Evolutionary conservation across 2,329 filamentous ascomycete genomes (phyloP).

Genomic region (Diaporthe vaccinii): DNA sequence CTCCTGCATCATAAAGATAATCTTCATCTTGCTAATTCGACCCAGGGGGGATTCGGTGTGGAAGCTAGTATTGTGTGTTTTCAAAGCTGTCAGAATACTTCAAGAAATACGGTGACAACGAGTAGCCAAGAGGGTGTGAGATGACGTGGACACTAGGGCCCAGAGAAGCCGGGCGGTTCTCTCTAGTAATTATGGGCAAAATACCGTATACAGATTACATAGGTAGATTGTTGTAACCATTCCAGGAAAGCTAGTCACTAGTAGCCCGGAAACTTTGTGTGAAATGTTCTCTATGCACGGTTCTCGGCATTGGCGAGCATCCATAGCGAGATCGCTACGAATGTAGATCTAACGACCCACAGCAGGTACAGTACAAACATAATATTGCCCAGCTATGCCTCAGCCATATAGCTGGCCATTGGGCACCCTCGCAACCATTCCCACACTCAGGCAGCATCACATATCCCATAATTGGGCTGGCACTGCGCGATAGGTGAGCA

Average conservation of each 20-base stretch:
- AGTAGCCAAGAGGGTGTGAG: not conserved
- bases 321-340: not conserved
- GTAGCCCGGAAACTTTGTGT: not conserved
- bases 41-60: not conserved
- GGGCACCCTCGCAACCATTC: no score
- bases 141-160: not conserved
- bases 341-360: not conserved
- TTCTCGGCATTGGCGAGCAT: not conserved
- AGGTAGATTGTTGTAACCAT: not conserved
- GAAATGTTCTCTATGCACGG: not conserved
- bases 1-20: not conserved
- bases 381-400: not conserved
- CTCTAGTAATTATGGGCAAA: not conserved
- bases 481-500: conserved; percentile 31
- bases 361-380: not conserved
- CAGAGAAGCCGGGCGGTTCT: not conserved
- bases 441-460: conserved; percentile 4
- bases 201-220: not conserved
- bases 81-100: not conserved
- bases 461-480: conserved; percentile 32
- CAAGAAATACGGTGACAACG: not conserved
- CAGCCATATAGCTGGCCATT: fast-evolving
- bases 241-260: not conserved
- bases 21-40: not conserved
- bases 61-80: not conserved